Evolutionary conservation across 768 basidiomycete species (phyloP).

Genomic region (Lactifluus rugatus): DNA sequence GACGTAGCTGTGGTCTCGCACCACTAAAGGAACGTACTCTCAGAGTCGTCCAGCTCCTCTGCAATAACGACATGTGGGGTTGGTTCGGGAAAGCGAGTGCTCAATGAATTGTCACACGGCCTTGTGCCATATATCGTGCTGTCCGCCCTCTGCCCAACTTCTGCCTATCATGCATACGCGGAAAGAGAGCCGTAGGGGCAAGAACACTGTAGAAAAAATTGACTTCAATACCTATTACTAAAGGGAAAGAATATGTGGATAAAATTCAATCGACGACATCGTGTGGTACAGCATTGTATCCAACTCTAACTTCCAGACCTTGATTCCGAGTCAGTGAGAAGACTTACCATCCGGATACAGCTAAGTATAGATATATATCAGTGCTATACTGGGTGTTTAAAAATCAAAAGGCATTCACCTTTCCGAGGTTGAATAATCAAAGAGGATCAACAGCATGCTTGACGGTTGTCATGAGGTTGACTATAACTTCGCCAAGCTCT

Average conservation of each 20-base stretch:
- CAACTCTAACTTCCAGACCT: background rate
- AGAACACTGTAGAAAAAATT: too few relatives aligned
- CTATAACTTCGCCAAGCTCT: slow-evolving; percentile 79
- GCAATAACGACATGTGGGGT: background rate
- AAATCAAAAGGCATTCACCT: slow-evolving; percentile 28
- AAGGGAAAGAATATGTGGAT: too few relatives aligned
- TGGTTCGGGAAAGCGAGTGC: background rate
- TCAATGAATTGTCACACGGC: background rate
- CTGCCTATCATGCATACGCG: too few relatives aligned
- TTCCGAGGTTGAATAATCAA: slow-evolving; percentile 81
- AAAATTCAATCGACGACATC: too few relatives aligned
- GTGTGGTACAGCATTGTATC: too few relatives aligned
- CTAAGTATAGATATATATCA: background rate
- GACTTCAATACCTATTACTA: too few relatives aligned
- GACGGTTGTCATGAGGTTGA: slow-evolving; percentile 78
- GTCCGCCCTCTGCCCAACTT: too few relatives aligned
- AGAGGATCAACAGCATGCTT: slow-evolving; percentile 73
- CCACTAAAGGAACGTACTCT: background rate
- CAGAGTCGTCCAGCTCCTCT: background rate
- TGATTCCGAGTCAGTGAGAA: background rate
- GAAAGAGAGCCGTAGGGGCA: too few relatives aligned
- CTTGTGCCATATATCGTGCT: too few relatives aligned
- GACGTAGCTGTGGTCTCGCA: background rate
- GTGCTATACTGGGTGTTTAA: too few relatives aligned
- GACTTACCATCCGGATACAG: background rate